Base-by-base conservation (phyloP, 495 filamentous ascomycete species). In the Trypethelium eluteriae region DNA sequence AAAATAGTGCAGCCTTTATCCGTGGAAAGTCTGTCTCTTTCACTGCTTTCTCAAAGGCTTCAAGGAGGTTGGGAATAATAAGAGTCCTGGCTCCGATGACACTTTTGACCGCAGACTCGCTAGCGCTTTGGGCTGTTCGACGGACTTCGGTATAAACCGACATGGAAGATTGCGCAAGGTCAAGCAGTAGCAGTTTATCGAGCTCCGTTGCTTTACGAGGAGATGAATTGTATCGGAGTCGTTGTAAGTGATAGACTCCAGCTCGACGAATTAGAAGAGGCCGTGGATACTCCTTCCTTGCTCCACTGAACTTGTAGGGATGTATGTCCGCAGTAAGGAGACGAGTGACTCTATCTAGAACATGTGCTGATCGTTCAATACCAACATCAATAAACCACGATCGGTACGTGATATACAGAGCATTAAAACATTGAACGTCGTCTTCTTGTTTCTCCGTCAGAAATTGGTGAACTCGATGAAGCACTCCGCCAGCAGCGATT, bases 301-400 rank as follows among this genome's bases (percentile, higher is more conserved):
- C 77, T 1, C 94, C 94, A 72, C 87, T 95, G 71, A 96, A 89
- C 77, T 96, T 97, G 81, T 96, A 99, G 0, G 92, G 89, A 39
- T 88, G 85, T 47, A 90, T 89, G 72, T 99, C 94, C 9, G 90
- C 88, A 64, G 84, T 83, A 66, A 96, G 86, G 11, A 99, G 83
- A 57, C 91, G 84, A 7, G 86, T 84, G 12, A 97, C 85, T 35
- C 95, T 82, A 72, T 99, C 94, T 38, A 99, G 79, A 10, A 94
- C 90, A 74, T 96, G 95, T 5, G 94, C 93, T 9, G 92, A 96
- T 66, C 94, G 81, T 73, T 99, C 94, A 66, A 96, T 95, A 25
- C 95, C 95, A 57, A 98, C 92, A 70, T 99, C 94, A 7, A 95
- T 89, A 71, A 99, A 96, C 91, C 92, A 99, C n/a, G 88, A 92